Conservation (phyloP, 2,329 filamentous ascomycete species). For the Knoxdaviesia proteae region DNA sequence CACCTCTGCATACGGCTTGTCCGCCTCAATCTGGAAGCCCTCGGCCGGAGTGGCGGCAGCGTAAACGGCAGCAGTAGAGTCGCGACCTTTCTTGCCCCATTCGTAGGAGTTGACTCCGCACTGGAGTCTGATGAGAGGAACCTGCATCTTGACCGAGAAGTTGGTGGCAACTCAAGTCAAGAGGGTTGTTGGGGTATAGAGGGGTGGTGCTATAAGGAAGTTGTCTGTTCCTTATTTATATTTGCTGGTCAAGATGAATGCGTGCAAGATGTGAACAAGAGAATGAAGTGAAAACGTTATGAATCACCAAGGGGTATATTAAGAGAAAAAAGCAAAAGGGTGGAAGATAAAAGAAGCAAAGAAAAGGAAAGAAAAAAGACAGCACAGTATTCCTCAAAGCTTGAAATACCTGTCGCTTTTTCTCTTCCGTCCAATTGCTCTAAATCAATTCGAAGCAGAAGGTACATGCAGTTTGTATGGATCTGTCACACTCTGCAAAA, state of each 20-base stretch:
- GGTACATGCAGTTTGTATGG: background rate
- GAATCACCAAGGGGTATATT: background rate
- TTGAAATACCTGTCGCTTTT: background rate
- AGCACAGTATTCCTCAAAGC: background rate
- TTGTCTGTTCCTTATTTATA: background rate
- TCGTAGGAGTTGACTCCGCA: conserved; percentile 97
- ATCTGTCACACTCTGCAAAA: too few relatives aligned
- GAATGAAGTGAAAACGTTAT: background rate
- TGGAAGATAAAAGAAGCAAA: background rate
- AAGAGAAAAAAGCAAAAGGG: background rate
- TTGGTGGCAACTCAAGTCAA: background rate
- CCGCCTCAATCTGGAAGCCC: conserved; percentile 57
- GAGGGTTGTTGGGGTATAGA: background rate
- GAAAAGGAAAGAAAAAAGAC: background rate
- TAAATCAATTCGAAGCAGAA: background rate
- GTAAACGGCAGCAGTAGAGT: conserved; percentile 76
- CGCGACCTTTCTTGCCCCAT: conserved; percentile 84
- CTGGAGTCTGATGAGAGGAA: conserved; percentile 68
- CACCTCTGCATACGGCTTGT: conserved; percentile 90
- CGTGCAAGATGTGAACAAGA: background rate
- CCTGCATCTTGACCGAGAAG: conserved; percentile 29
- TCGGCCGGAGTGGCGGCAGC: conserved; percentile 63
- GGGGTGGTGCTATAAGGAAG: background rate
- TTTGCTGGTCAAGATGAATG: background rate
- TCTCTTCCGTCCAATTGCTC: background rate